phyloP scores from a whole-genome alignment of 768 basidiomycete genomes.

The Suillus brevipes region DNA sequence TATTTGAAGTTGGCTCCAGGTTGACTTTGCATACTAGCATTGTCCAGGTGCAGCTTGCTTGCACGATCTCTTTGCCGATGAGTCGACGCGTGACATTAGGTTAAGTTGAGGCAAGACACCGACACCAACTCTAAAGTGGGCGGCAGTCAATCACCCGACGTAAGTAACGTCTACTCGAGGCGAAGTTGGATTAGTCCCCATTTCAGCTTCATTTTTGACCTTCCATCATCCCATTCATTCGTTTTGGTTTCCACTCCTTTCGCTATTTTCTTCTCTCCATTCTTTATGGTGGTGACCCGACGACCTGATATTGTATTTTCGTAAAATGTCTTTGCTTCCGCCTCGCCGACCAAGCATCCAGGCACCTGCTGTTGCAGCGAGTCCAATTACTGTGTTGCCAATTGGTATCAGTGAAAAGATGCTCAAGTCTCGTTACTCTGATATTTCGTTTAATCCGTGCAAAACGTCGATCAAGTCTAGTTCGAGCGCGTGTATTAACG shows the following conservation, averaged over 20 bases:
- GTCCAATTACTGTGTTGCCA: slow-evolving; percentile 23
- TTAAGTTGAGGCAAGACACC: background rate
- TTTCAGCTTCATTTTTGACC: background rate
- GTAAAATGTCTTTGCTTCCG: slow-evolving; percentile 21
- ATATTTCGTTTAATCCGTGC: slow-evolving; percentile 41
- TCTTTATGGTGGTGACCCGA: slow-evolving; percentile 4
- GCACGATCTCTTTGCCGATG: background rate
- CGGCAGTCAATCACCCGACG: background rate
- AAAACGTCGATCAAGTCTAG: slow-evolving; percentile 22
- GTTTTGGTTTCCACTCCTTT: slow-evolving; percentile 3
- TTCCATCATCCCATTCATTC: slow-evolving; percentile 6
- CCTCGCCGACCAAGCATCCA: slow-evolving; percentile 23
- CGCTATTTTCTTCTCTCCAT: background rate
- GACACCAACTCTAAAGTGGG: background rate
- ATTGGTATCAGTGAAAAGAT: slow-evolving; percentile 37
- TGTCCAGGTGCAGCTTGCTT: background rate
- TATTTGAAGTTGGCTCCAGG: background rate
- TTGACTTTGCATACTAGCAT: background rate
- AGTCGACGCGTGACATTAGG: background rate
- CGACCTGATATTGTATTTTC: slow-evolving; percentile 4
- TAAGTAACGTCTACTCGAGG: slow-evolving; percentile 2
- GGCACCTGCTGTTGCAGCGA: slow-evolving; percentile 32
- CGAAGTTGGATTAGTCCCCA: background rate
- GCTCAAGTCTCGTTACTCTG: slow-evolving; percentile 50
- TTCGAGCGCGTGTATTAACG: slow-evolving; percentile 6